These are phyloP conservation scores for Colletotrichum sidae DNA, from an alignment of 2,329 filamentous ascomycete species.

Conservation along the genomic window DNA sequence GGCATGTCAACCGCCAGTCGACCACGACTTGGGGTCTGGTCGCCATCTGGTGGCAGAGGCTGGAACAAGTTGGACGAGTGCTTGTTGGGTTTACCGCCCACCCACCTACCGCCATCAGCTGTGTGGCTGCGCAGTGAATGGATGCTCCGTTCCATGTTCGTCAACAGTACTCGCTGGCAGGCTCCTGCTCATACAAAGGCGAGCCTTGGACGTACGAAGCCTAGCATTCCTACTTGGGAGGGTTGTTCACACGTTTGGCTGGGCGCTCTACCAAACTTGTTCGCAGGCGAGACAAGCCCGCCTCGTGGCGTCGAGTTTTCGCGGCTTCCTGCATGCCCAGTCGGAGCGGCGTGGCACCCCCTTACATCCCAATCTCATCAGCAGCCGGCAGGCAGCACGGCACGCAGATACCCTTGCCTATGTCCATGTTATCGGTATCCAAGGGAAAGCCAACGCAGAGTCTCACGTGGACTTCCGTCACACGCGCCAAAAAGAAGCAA, in stretches of 20 bases:
- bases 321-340: slow-evolving; percentile 18
- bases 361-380: slow-evolving; percentile 3
- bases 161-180: too few relatives aligned
- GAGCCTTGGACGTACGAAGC: too few relatives aligned
- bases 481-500: not conserved
- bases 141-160: too few relatives aligned
- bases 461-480: not conserved
- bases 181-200: too few relatives aligned
- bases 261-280: slow-evolving; percentile 28
- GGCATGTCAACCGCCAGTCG: slow-evolving; percentile 18
- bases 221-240: too few relatives aligned
- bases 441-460: slow-evolving; percentile 9
- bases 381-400: not conserved
- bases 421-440: slow-evolving; percentile 24
- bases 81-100: too few relatives aligned
- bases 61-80: slow-evolving; percentile 2
- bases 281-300: slow-evolving; percentile 15
- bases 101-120: too few relatives aligned
- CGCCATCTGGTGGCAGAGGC: not conserved
- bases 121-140: too few relatives aligned
- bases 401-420: slow-evolving; percentile 11
- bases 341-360: slow-evolving; percentile 18
- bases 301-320: slow-evolving; percentile 33
- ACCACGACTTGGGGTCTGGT: slow-evolving; percentile 1
- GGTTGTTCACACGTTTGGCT: too few relatives aligned